Conservation (phyloP, 345 rosid species). For the Streptanthus diversifolius region DNA sequence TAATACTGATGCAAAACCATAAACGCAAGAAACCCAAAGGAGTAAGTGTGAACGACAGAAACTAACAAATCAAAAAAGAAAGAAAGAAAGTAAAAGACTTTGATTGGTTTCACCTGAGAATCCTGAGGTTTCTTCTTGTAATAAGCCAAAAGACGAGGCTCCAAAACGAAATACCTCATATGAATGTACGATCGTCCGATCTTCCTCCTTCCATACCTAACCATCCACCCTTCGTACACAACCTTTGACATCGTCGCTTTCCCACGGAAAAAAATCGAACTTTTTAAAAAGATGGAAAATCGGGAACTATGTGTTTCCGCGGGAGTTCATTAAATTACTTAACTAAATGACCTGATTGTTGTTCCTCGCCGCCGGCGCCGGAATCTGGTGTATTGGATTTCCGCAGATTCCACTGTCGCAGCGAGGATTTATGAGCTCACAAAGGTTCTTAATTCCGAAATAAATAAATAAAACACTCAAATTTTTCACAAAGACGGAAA, state of each 20-base stretch:
- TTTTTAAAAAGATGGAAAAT: neutral
- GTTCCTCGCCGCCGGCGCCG: constrained; percentile 31
- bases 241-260: constrained; percentile 59
- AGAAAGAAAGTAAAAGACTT: neutral
- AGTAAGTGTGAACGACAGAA: neutral
- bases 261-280: constrained; percentile 4
- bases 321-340: constrained; percentile 2
- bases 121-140: constrained; percentile 93
- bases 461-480: neutral
- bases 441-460: neutral
- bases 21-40: neutral
- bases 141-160: constrained; percentile 83
- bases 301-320: constrained; percentile 19
- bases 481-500: constrained; percentile 2
- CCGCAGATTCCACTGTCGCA: neutral
- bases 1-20: neutral
- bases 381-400: constrained; percentile 9
- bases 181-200: constrained; percentile 94
- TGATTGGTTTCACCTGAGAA: constrained; percentile 56
- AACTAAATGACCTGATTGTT: constrained; percentile 12
- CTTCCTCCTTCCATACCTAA: constrained; percentile 94
- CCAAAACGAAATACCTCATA: constrained; percentile 93
- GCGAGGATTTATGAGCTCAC: constrained; percentile 25
- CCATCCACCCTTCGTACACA: constrained; percentile 99
- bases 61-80: neutral